phyloP scores from a whole-genome alignment of 1,284 basidiomycete genomes.

The Cutaneotrichosporon sp. region DNA sequence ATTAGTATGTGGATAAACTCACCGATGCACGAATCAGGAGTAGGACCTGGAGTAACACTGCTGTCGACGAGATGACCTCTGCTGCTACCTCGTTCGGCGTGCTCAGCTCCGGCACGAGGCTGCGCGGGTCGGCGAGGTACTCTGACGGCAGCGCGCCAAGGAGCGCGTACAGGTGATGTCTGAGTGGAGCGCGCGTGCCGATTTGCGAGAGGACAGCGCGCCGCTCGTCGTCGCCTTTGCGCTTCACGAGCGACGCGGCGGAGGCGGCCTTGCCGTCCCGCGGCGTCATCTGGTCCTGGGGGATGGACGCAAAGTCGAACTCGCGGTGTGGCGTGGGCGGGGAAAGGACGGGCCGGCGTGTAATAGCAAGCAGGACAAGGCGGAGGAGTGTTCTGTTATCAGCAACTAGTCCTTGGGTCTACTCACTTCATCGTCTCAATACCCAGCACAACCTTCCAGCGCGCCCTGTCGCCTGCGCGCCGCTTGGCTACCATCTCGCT shows the following conservation, averaged over 20 bases:
- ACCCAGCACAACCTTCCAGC: conserved; percentile 66
- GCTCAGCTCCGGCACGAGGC: conserved; percentile 34
- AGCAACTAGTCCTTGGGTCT: neutral
- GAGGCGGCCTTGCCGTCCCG: neutral
- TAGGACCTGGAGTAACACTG: conserved; percentile 57
- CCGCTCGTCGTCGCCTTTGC: conserved; percentile 39
- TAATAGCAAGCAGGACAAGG: conserved; percentile 63
- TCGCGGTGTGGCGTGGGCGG: conserved; percentile 78
- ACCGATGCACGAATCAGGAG: conserved; percentile 39
- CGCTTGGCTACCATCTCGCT: conserved; percentile 79
- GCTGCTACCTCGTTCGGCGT: conserved; percentile 24
- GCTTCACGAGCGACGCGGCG: neutral
- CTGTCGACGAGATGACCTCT: conserved; percentile 34
- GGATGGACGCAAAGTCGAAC: conserved; percentile 65
- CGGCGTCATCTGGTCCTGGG: conserved; percentile 30
- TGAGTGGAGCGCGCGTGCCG: conserved; percentile 56
- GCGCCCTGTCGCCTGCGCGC: conserved; percentile 53
- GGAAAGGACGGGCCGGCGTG: conserved; percentile 64
- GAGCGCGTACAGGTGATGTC: conserved; percentile 44
- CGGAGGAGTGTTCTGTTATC: conserved; percentile 62
- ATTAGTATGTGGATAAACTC: conserved; percentile 4
- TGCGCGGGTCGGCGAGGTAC: conserved; percentile 32
- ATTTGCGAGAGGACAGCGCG: conserved; percentile 38
- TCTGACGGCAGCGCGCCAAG: conserved; percentile 32
- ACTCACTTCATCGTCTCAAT: conserved; percentile 75